A percentile compares a stretch with the other conserved stretches of the same genome.
Conservation (phyloP, 2,329 filamentous ascomycete species). For the Colletotrichum endophyticum region DNA sequence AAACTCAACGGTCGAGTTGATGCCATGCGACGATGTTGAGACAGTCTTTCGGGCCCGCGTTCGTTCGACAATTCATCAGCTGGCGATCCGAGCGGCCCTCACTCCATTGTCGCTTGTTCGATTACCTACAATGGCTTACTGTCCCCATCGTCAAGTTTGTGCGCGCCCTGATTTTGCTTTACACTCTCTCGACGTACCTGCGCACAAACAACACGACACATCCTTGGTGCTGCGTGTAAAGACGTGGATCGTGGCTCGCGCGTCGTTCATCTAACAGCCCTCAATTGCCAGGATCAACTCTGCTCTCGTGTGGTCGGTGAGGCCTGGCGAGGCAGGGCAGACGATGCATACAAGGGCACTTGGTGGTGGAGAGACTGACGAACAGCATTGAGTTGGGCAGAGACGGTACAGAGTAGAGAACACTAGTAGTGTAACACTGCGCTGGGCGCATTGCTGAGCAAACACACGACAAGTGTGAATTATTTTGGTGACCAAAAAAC, state of each 20-base stretch:
- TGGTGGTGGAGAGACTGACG: background rate
- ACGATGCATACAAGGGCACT: background rate
- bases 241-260: background rate
- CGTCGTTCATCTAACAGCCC: background rate
- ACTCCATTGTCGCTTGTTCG: background rate
- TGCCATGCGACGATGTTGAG: background rate
- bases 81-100: background rate
- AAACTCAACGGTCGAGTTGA: background rate
- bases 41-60: background rate
- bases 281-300: background rate
- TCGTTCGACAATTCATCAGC: conserved; percentile 8
- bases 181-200: background rate
- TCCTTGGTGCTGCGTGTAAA: background rate
- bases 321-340: background rate
- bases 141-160: background rate
- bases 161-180: background rate
- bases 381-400: conserved; percentile 4
- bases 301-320: background rate
- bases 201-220: background rate
- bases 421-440: background rate
- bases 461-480: background rate
- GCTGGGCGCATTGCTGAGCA: background rate
- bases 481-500: background rate
- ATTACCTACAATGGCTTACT: background rate
- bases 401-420: background rate